These are phyloP conservation scores for Epichloe hybrida DNA, from an alignment of 2,329 filamentous ascomycete genomes.

Conservation along the genomic window DNA sequence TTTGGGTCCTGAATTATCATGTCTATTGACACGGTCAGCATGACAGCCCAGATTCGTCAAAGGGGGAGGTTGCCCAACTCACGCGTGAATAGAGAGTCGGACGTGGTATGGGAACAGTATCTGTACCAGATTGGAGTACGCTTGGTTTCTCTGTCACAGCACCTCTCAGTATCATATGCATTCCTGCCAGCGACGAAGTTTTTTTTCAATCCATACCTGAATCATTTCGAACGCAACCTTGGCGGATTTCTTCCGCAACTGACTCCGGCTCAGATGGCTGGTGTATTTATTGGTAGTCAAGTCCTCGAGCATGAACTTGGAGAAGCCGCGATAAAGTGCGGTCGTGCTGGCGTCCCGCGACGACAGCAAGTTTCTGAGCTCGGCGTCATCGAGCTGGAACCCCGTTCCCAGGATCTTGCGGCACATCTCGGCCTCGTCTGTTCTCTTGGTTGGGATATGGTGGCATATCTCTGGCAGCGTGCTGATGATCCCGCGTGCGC, in stretches of 20 bases:
- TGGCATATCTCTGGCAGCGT: conserved; percentile 27
- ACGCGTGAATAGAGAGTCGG: conserved; percentile 34
- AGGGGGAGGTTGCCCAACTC: conserved; percentile 7
- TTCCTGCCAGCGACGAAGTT: accelerated
- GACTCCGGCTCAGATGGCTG: conserved; percentile 13
- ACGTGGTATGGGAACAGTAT: conserved; percentile 30
- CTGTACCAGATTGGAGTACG: conserved; percentile 34
- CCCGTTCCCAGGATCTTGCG: conserved; percentile 22
- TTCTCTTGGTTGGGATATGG: conserved; percentile 13
- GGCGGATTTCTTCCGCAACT: conserved; percentile 16
- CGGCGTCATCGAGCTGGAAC: conserved; percentile 19
- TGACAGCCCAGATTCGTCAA: too few species aligned
- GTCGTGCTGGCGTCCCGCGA: conserved; percentile 24
- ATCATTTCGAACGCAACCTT: conserved; percentile 23
- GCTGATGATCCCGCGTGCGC: conserved; percentile 13
- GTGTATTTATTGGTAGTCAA: conserved; percentile 14
- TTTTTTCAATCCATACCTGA: conserved; percentile 7
- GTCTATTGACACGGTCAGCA: conserved; percentile 7
- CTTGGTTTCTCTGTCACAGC: conserved; percentile 24
- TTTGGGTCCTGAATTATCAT: conserved; percentile 27
- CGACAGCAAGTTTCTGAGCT: conserved; percentile 14
- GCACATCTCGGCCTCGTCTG: conserved; percentile 16
- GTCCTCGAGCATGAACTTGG: conserved; percentile 37
- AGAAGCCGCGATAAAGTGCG: conserved; percentile 45
- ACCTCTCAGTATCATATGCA: not conserved